A percentile compares a stretch with the other conserved stretches of the same genome.
phyloP scores from a whole-genome alignment of 805 yeast species.

The Cyberlindnera xishuangbannaensis region DNA sequence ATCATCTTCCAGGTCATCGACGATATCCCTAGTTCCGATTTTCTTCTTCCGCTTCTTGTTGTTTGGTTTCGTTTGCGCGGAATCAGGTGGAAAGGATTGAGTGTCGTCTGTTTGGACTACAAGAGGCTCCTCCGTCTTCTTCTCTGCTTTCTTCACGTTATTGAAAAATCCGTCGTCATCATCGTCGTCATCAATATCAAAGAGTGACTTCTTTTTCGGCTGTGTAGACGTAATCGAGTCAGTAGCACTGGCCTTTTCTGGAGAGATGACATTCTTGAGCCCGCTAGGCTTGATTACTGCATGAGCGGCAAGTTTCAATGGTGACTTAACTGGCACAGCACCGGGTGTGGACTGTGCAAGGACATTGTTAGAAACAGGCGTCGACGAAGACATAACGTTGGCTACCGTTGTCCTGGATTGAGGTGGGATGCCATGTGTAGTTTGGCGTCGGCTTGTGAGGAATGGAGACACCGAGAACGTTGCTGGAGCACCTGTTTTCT shows the following conservation, averaged over 20 bases:
- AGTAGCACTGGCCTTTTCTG: conserved; percentile 7
- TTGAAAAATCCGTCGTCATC: conserved; percentile 26
- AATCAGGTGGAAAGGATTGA: too few relatives aligned
- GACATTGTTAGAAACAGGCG: conserved; percentile 13
- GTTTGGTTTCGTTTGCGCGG: not conserved
- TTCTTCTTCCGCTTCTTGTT: conserved; percentile 20
- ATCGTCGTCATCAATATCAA: conserved; percentile 25
- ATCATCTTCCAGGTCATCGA: conserved; percentile 19
- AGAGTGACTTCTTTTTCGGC: conserved; percentile 16
- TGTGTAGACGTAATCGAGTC: conserved; percentile 2
- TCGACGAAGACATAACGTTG: conserved; percentile 6
- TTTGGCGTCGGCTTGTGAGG: conserved; percentile 11
- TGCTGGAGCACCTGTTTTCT: conserved; percentile 12
- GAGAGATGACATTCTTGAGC: conserved; percentile 20
- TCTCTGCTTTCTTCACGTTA: conserved; percentile 14
- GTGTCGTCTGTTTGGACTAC: too few relatives aligned
- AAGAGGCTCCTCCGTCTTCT: conserved; percentile 1
- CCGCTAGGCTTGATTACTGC: conserved; percentile 18
- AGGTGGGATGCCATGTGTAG: conserved; percentile 8
- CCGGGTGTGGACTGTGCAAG: conserved; percentile 26
- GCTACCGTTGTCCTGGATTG: not conserved
- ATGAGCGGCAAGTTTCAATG: conserved; percentile 16
- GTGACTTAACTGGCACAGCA: conserved; percentile 15
- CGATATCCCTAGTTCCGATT: conserved; percentile 13
- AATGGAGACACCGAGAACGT: conserved; percentile 22